phyloP scores from a whole-genome alignment of 139 green algal species.

The Micractinium sp. region DNA sequence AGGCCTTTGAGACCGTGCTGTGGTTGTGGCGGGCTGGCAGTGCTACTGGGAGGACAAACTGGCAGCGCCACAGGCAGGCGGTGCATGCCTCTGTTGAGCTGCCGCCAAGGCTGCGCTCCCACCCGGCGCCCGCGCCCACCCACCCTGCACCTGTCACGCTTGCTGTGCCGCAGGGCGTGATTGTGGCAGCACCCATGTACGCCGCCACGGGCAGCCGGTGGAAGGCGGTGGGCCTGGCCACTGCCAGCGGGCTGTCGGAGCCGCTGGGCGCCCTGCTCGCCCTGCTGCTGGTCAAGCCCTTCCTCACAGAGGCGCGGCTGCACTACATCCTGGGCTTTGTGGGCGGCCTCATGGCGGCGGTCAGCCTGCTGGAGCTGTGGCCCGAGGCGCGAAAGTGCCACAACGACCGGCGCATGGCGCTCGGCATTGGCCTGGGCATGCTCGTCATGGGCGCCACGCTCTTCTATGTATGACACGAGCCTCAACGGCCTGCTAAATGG shows the following conservation, averaged over 20 bases:
- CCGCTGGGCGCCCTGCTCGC: slow-evolving; percentile 81
- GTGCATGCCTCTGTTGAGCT: background rate
- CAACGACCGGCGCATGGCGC: slow-evolving; percentile 59
- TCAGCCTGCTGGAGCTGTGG: slow-evolving; percentile 87
- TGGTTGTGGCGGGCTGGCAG: background rate
- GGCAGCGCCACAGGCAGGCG: background rate
- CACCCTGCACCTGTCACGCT: too few relatives aligned
- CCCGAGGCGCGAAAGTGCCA: slow-evolving; percentile 82
- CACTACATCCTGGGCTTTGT: slow-evolving; percentile 83
- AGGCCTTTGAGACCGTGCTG: too few relatives aligned
- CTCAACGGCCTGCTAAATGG: too few relatives aligned
- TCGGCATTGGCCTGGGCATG: slow-evolving; percentile 66
- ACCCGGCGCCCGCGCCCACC: too few relatives aligned
- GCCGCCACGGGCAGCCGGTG: slow-evolving; percentile 80
- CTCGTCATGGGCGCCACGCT: slow-evolving; percentile 84
- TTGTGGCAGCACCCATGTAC: slow-evolving; percentile 90
- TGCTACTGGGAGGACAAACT: background rate
- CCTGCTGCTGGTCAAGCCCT: slow-evolving; percentile 73
- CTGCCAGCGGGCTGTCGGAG: slow-evolving; percentile 83
- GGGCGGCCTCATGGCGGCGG: slow-evolving; percentile 89
- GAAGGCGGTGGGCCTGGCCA: slow-evolving; percentile 76
- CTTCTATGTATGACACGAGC: slow-evolving; percentile 30
- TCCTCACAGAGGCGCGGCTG: slow-evolving; percentile 63
- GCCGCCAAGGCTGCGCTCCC: background rate
- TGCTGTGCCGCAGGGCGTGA: slow-evolving; percentile 70